These are phyloP conservation scores for Exophiala aquamarina DNA, from an alignment of 2,329 filamentous ascomycete genomes.

Conservation along the genomic window DNA sequence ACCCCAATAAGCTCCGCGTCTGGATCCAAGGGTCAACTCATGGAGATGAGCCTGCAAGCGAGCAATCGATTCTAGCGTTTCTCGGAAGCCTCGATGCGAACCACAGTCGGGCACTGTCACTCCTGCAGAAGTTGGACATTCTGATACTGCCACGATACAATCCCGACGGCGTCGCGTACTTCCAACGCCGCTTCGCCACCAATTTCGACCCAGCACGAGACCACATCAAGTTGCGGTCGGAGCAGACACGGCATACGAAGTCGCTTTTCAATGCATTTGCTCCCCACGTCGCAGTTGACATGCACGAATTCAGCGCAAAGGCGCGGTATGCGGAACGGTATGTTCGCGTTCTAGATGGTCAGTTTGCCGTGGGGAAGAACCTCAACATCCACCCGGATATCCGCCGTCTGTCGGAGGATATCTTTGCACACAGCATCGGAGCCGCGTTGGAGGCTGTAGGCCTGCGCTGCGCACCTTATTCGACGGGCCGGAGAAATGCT, in stretches of 20 bases:
- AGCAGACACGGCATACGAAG: constrained; percentile 12
- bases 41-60: constrained; percentile 12
- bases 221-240: constrained; percentile 6
- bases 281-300: constrained; percentile 14
- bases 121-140: constrained; percentile 12
- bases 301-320: constrained; percentile 11
- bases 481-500: constrained; percentile 8
- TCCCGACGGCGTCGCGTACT: constrained; percentile 8
- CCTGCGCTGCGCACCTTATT: constrained; percentile 12
- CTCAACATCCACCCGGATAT: constrained; percentile 12
- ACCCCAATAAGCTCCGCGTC: constrained; percentile 8
- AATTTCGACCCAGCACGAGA: constrained; percentile 13
- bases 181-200: constrained; percentile 8
- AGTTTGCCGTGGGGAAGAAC: constrained; percentile 12
- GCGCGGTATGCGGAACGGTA: constrained; percentile 9
- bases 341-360: constrained; percentile 10
- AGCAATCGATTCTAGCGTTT: constrained; percentile 11
- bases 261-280: constrained; percentile 8
- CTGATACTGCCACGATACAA: constrained; percentile 13
- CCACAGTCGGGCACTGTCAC: not conserved
- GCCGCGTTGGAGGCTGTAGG: constrained; percentile 6
- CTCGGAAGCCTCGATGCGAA: constrained; percentile 12
- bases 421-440: constrained; percentile 8
- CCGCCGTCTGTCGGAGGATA: constrained; percentile 6
- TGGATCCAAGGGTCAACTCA: constrained; percentile 13